Evolutionary conservation across 2,329 filamentous ascomycete species (phyloP).

Genomic region (Hypoxylon sp.): DNA sequence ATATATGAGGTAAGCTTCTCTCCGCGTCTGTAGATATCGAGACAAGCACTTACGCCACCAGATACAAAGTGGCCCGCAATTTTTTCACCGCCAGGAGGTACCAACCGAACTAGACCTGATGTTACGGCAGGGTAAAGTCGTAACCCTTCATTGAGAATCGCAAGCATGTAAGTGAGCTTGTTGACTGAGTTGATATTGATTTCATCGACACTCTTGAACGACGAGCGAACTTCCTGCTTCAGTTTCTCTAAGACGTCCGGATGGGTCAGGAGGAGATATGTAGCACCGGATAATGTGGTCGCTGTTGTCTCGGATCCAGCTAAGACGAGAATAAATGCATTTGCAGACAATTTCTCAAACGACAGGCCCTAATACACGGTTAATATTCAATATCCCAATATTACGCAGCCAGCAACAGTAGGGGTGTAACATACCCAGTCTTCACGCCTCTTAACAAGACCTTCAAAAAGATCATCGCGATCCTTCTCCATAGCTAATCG

Average conservation of each 20-base stretch:
- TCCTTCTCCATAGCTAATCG: conserved; percentile 47
- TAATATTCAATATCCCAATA: neutral
- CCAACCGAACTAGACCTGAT: conserved; percentile 45
- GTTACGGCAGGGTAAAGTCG: conserved; percentile 59
- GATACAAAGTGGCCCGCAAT: conserved; percentile 50
- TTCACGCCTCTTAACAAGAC: conserved; percentile 53
- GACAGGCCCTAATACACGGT: conserved; percentile 46
- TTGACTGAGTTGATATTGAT: conserved; percentile 57
- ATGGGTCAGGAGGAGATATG: conserved; percentile 52
- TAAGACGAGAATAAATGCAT: conserved; percentile 51
- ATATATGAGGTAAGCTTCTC: conserved; percentile 26
- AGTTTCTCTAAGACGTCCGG: conserved; percentile 55
- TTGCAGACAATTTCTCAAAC: conserved; percentile 49
- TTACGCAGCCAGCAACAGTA: too few species aligned
- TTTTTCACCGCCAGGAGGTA: conserved; percentile 45
- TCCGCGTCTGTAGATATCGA: neutral
- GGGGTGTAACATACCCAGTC: conserved; percentile 48
- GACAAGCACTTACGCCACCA: conserved; percentile 48
- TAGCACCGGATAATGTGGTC: conserved; percentile 52
- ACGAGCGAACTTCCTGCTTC: conserved; percentile 58
- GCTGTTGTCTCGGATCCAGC: conserved; percentile 54
- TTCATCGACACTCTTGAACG: conserved; percentile 56
- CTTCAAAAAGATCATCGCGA: conserved; percentile 54
- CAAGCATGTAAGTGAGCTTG: conserved; percentile 59
- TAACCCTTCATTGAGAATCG: conserved; percentile 60